Evolutionary conservation across 768 basidiomycete genomes (phyloP).

Genomic region (Psilocybe azurescens): DNA sequence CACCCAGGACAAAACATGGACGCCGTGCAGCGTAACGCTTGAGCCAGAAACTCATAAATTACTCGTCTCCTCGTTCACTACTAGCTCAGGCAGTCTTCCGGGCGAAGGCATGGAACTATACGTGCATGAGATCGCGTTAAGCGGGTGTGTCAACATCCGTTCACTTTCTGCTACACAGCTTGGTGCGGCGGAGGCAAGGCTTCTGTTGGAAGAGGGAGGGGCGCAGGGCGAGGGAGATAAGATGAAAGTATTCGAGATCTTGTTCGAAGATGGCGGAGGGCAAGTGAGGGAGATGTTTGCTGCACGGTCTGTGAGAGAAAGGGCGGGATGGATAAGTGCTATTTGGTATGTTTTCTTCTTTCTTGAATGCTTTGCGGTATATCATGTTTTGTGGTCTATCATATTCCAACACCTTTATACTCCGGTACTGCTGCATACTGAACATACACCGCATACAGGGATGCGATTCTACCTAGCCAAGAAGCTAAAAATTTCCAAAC

Average conservation of each 20-base stretch:
- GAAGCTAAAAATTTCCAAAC: constrained; percentile 8
- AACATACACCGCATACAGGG: constrained; percentile 45
- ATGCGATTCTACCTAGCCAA: constrained; percentile 53
- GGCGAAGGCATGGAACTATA: constrained; percentile 34
- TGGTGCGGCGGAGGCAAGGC: constrained; percentile 44
- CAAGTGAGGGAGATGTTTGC: constrained; percentile 64
- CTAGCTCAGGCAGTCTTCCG: not conserved
- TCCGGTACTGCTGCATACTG: not conserved
- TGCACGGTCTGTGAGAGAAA: constrained; percentile 59
- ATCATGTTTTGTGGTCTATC: too few species aligned
- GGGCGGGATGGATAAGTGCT: constrained; percentile 76
- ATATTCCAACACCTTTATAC: too few species aligned
- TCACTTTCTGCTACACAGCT: constrained; percentile 55
- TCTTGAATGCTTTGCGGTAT: not conserved
- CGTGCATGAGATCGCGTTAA: constrained; percentile 52
- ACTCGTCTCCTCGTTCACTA: constrained; percentile 51
- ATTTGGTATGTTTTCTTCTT: constrained; percentile 58
- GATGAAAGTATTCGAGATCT: constrained; percentile 66
- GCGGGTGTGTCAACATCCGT: constrained; percentile 65
- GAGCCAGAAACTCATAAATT: constrained; percentile 36
- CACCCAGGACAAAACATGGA: constrained; percentile 45
- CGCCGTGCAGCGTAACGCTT: constrained; percentile 44
- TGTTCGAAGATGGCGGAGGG: constrained; percentile 50
- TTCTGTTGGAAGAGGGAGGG: constrained; percentile 33
- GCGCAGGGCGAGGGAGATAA: constrained; percentile 38